Conservation (phyloP, 106 monocot genomes). For the Apostasia shenzhenica region DNA sequence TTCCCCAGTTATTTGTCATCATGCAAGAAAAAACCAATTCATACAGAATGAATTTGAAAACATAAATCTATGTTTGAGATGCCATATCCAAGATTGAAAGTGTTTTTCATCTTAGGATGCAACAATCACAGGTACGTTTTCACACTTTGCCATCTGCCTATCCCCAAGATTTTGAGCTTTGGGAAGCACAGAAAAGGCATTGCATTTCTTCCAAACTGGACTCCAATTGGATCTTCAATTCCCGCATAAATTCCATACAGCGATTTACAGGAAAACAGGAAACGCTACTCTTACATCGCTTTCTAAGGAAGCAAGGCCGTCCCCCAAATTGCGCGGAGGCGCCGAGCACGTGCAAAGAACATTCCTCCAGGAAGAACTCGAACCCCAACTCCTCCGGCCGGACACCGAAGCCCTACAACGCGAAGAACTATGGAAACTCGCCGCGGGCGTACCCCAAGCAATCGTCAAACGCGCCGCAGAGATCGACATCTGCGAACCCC, state of each 20-base stretch:
- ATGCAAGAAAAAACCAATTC: too few species aligned
- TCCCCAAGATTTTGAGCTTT: too few species aligned
- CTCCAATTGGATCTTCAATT: too few species aligned
- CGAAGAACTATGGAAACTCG: not conserved
- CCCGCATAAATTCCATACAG: not conserved
- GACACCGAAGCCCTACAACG: not conserved
- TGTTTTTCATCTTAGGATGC: too few species aligned
- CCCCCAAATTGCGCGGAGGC: conserved; percentile 25
- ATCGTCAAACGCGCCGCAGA: conserved; percentile 15
- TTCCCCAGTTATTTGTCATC: too few species aligned
- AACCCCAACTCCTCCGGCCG: not conserved
- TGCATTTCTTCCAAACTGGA: too few species aligned
- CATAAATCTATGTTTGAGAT: too few species aligned
- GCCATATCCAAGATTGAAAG: too few species aligned
- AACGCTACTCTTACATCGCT: conserved; percentile 21
- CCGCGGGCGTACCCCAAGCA: conserved; percentile 6
- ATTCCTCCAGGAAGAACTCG: conserved; percentile 2
- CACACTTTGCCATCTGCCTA: too few species aligned
- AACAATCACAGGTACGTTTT: too few species aligned
- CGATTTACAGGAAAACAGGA: not conserved
- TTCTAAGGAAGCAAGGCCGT: conserved; percentile 22
- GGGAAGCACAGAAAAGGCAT: too few species aligned
- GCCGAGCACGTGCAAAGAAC: conserved; percentile 31
- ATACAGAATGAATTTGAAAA: too few species aligned
- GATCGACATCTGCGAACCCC: conserved; percentile 10